phyloP scores from a whole-genome alignment of 2,329 filamentous ascomycete genomes.

The Coniochaeta sp. region DNA sequence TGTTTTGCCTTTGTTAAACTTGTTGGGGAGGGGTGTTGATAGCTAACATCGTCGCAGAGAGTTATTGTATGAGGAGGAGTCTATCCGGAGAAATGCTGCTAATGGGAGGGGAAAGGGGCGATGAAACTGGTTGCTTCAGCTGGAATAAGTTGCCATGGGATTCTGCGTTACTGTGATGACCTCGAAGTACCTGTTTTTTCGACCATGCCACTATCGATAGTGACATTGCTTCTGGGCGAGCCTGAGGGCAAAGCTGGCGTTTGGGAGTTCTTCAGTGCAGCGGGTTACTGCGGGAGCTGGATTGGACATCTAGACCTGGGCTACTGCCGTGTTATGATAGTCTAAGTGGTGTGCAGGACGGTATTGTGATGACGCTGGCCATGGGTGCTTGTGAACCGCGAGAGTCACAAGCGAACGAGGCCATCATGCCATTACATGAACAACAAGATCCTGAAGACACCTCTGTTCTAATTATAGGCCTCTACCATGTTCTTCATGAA shows the following conservation, averaged over 20 bases:
- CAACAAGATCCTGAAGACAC: background rate
- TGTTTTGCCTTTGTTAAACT: background rate
- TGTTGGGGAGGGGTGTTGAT: background rate
- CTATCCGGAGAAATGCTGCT: background rate
- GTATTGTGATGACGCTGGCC: background rate
- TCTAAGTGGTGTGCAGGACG: background rate
- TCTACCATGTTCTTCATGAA: conserved; percentile 38
- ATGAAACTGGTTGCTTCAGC: background rate
- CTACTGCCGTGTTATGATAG: background rate
- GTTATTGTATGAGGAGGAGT: background rate
- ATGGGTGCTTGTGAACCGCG: background rate
- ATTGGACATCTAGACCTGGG: background rate
- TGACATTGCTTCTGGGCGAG: background rate
- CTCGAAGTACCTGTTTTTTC: too few species aligned
- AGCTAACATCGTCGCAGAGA: background rate
- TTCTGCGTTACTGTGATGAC: background rate
- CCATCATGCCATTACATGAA: background rate
- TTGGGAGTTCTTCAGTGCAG: background rate
- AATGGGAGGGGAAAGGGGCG: background rate
- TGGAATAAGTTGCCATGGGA: background rate
- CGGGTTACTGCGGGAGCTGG: too few species aligned
- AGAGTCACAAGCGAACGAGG: background rate
- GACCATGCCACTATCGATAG: too few species aligned
- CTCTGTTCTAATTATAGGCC: conserved; percentile 32
- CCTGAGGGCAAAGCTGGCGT: background rate